Conservation (phyloP, 2,329 filamentous ascomycete genomes). For the Ophiostoma tasmaniense region DNA sequence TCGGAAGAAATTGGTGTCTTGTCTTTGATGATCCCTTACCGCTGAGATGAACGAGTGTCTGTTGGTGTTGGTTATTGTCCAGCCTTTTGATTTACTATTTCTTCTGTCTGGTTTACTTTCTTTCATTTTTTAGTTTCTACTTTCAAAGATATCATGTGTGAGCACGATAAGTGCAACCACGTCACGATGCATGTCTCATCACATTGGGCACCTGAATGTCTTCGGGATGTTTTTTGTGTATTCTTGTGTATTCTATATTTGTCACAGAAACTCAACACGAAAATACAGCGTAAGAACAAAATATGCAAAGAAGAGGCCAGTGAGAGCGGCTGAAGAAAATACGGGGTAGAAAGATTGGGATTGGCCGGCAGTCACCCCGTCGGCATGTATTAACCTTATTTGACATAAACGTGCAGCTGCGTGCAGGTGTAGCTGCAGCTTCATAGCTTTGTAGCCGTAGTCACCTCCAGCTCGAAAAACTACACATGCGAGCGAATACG, state of each 20-base stretch:
- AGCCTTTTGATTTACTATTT: background rate
- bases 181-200: background rate
- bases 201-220: background rate
- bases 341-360: background rate
- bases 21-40: background rate
- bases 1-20: background rate
- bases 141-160: too few species aligned
- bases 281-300: too few species aligned
- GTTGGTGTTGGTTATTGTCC: background rate
- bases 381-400: background rate
- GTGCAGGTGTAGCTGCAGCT: too few species aligned
- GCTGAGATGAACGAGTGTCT: background rate
- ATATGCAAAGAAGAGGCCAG: background rate
- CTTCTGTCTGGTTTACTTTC: background rate
- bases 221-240: background rate
- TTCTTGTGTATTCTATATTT: background rate
- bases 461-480: background rate
- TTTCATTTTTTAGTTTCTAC: too few species aligned
- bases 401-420: background rate
- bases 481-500: background rate
- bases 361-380: background rate
- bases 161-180: background rate
- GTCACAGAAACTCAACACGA: background rate
- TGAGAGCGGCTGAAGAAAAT: background rate
- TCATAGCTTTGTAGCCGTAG: too few species aligned